Evolutionary conservation across 768 basidiomycete species (phyloP).

Genomic region (Mycena vitilis): DNA sequence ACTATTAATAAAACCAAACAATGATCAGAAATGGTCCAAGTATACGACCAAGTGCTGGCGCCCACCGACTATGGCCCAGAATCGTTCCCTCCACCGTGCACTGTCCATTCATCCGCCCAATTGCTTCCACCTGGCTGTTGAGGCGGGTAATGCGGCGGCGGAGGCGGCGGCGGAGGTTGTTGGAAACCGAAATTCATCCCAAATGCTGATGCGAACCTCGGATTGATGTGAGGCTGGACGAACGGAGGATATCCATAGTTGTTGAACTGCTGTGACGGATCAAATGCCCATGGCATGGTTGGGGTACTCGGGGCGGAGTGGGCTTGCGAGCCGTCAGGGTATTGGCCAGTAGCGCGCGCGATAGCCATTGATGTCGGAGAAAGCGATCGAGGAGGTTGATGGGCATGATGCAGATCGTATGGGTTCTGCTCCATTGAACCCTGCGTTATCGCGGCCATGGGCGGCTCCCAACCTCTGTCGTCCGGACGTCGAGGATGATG

Average conservation of each 20-base stretch:
- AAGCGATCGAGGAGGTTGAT: constrained; percentile 40
- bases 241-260: constrained; percentile 41
- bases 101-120: constrained; percentile 56
- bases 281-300: constrained; percentile 31
- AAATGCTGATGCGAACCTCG: constrained; percentile 77
- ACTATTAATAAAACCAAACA: not conserved
- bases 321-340: constrained; percentile 39
- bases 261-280: constrained; percentile 38
- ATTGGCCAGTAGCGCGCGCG: constrained; percentile 59
- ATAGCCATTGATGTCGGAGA: constrained; percentile 62
- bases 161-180: constrained; percentile 37
- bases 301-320: constrained; percentile 31
- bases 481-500: constrained; percentile 19
- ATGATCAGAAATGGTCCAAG: too few species aligned
- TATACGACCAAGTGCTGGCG: not conserved
- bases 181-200: constrained; percentile 57
- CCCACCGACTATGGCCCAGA: constrained; percentile 12
- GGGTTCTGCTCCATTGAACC: constrained; percentile 39
- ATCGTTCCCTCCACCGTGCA: constrained; percentile 40
- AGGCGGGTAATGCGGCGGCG: constrained; percentile 35
- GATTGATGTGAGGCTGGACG: constrained; percentile 89
- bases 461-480: constrained; percentile 31
- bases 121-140: constrained; percentile 20
- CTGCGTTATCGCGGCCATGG: constrained; percentile 23
- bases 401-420: constrained; percentile 41